Conservation (phyloP, 2,329 filamentous ascomycete genomes). For the Phialophora chinensis region DNA sequence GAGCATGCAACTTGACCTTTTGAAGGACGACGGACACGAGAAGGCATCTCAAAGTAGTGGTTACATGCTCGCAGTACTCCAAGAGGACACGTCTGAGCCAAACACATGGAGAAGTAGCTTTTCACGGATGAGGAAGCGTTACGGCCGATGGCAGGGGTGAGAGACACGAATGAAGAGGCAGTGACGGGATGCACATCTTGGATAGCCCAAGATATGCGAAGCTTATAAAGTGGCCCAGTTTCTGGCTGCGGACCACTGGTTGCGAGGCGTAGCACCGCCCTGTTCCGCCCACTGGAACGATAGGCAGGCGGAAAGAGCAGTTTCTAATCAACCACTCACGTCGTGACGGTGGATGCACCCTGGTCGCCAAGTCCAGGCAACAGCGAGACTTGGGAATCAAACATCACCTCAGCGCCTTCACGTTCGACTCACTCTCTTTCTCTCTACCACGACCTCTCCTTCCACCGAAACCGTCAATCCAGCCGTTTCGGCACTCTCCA, state of each 20-base stretch:
- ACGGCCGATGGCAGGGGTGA: constrained; percentile 26
- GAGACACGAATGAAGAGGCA: constrained; percentile 6
- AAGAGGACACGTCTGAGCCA: background rate
- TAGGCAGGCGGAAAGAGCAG: constrained; percentile 20
- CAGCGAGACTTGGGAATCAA: constrained; percentile 18
- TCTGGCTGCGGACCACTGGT: constrained; percentile 4
- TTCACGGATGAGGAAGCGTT: constrained; percentile 6
- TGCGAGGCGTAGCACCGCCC: constrained; percentile 8
- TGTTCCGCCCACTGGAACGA: constrained; percentile 20
- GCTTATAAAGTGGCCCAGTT: constrained; percentile 11
- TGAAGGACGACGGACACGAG: background rate
- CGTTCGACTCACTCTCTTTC: constrained; percentile 27
- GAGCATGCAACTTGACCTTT: background rate
- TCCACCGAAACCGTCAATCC: constrained; percentile 13
- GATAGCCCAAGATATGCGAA: constrained; percentile 6
- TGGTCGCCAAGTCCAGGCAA: constrained; percentile 14
- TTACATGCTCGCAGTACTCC: background rate
- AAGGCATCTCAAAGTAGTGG: background rate
- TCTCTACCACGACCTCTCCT: constrained; percentile 24
- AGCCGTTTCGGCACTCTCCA: constrained; percentile 10
- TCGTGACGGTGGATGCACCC: background rate
- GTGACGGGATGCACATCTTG: constrained; percentile 7
- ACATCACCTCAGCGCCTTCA: constrained; percentile 22
- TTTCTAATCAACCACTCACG: constrained; percentile 4
- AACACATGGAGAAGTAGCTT: background rate